These are phyloP conservation scores for Fusarium decemcellulare DNA, from an alignment of 2,329 filamentous ascomycete genomes.

Conservation along the genomic window DNA sequence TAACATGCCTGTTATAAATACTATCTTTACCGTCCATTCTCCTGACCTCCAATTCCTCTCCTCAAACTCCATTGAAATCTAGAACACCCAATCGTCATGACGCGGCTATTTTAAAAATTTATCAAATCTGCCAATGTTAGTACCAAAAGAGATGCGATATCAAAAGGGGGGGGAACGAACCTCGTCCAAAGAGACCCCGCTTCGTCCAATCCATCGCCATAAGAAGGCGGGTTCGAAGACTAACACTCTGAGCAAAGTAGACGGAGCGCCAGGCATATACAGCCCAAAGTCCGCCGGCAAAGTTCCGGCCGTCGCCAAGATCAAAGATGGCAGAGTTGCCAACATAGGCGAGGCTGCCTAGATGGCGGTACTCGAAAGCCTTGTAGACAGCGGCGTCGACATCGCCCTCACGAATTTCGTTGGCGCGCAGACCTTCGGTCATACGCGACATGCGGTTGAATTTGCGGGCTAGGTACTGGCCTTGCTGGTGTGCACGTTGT, in stretches of 20 bases:
- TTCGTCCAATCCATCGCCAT: slow-evolving; percentile 99
- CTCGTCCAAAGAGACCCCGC: slow-evolving; percentile 93
- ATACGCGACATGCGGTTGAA: slow-evolving; percentile 91
- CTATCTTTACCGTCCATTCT: slow-evolving; percentile 16
- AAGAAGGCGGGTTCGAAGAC: slow-evolving; percentile 87
- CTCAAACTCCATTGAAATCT: slow-evolving; percentile 27
- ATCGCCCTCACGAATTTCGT: slow-evolving; percentile 89
- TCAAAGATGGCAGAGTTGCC: slow-evolving; percentile 98
- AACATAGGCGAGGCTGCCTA: slow-evolving; percentile 93
- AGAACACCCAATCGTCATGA: slow-evolving; percentile 4
- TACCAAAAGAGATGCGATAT: background rate
- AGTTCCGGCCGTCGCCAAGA: slow-evolving; percentile 80
- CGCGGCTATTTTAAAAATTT: slow-evolving; percentile 59
- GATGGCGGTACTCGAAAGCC: slow-evolving; percentile 93
- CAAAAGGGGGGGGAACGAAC: slow-evolving; percentile 66
- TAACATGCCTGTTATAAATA: slow-evolving; percentile 11
- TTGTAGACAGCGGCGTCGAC: slow-evolving; percentile 93
- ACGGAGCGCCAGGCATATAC: slow-evolving; percentile 97
- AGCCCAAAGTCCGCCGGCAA: slow-evolving; percentile 88
- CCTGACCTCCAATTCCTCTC: slow-evolving; percentile 11
- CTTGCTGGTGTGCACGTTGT: slow-evolving; percentile 96
- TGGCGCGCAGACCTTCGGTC: slow-evolving; percentile 80
- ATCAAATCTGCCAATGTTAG: slow-evolving; percentile 61
- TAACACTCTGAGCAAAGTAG: slow-evolving; percentile 98
- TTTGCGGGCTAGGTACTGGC: slow-evolving; percentile 91